Evolutionary conservation across 1,284 basidiomycete genomes (phyloP), one percentile per base, ranked within the genome.

Genomic region (Ganoderma meredithae): DNA sequence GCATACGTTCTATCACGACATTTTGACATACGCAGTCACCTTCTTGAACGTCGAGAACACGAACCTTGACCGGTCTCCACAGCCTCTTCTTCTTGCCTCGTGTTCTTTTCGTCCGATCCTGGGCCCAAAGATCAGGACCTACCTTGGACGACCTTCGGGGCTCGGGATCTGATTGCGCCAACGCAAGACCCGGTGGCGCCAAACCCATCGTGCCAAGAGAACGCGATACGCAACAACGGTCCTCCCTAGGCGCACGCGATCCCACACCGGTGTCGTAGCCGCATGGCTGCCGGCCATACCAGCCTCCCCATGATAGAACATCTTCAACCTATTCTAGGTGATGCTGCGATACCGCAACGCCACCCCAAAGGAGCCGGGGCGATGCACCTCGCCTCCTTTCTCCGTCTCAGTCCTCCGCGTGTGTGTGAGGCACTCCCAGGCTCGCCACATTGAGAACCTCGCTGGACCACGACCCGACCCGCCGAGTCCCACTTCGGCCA

Each of bases 361-460:
- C 43, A 43, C 49, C 5, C 67, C 49, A 49, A 59, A 33, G 39
- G 60, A 61, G 49, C 12, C 27, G 60, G 56, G 68, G 61, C 70
- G 64, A 53, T 62, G 63, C 53, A 33, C 43, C 36, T 56, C 65
- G 41, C 59, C 27, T 19, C 13, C 40, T 39, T 40, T 47, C 56
- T 41, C 47, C 15, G 62, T 59, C 53, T 63, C 63, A 67, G 44
- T 47, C 44, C 44, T 22, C 44, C 47, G 47, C 22, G 47, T 25
- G 22, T 60, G 61, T 60, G 60, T 52, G 52, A 63, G 58, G 56
- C 47, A 52, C 56, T 71, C 68, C n/a, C 70, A 67, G 67, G 66
- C 59, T 63, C 55, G 52, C 44, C 41, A 41, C 10, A 25, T n/a
- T 60, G 40, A 41, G n/a, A 27, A 41, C 22, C 1, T 25, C 52